These are phyloP conservation scores for Alternaria postmessia DNA, from an alignment of 2,329 filamentous ascomycete genomes.

Conservation along the genomic window DNA sequence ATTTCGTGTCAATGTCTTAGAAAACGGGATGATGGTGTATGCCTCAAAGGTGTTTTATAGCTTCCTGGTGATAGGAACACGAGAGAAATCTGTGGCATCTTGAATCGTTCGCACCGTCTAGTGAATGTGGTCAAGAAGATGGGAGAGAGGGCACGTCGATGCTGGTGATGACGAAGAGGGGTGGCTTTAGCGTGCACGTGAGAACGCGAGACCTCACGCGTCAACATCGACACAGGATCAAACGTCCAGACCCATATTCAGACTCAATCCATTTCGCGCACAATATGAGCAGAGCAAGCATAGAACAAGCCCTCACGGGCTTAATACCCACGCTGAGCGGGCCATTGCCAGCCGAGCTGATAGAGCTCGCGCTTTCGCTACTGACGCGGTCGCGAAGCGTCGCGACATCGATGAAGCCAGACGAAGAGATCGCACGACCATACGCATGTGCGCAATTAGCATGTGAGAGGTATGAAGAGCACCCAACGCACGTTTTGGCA, in stretches of 20 bases:
- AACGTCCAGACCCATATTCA: not conserved
- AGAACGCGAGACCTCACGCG: slow-evolving; percentile 22
- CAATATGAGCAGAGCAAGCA: slow-evolving; percentile 32
- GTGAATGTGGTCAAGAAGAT: not conserved
- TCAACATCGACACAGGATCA: not conserved
- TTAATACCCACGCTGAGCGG: slow-evolving; percentile 53
- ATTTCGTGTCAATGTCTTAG: not conserved
- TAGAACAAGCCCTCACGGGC: slow-evolving; percentile 50
- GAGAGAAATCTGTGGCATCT: not conserved
- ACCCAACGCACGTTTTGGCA: not conserved
- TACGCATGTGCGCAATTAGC: slow-evolving; percentile 65
- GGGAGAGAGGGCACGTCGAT: not conserved
- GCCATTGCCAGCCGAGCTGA: slow-evolving; percentile 42
- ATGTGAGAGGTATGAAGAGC: slow-evolving; percentile 76
- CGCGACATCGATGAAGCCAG: slow-evolving; percentile 58
- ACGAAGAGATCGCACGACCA: slow-evolving; percentile 49
- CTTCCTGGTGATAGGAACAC: not conserved
- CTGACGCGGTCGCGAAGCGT: slow-evolving; percentile 49
- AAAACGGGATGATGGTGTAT: not conserved
- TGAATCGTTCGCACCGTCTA: not conserved
- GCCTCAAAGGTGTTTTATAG: not conserved
- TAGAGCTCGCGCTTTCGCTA: slow-evolving; percentile 45
- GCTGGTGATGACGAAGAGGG: not conserved
- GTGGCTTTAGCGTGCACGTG: slow-evolving; percentile 16
- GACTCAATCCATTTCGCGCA: not conserved